These are phyloP conservation scores for Botrytis cinerea DNA, from an alignment of 2,329 filamentous ascomycete species.

Conservation along the genomic window DNA sequence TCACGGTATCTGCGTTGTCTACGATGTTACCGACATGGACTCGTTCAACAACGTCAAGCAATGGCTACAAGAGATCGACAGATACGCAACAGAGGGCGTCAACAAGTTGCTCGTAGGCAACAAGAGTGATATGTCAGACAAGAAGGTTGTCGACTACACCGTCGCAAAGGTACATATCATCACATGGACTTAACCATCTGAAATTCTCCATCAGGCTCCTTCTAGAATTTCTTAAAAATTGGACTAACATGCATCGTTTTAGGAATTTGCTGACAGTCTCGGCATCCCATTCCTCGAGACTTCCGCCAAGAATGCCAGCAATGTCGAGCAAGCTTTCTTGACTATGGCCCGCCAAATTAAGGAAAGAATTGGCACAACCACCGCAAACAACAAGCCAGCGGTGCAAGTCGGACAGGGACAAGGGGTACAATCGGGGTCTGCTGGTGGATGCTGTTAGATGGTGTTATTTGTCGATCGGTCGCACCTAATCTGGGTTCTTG, in stretches of 20 bases:
- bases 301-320: conserved; percentile 98
- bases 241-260: conserved; percentile 31
- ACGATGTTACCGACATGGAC: conserved; percentile 99
- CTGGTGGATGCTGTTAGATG: conserved; percentile 85
- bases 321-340: conserved; percentile 99
- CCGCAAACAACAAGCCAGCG: conserved; percentile 95
- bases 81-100: conserved; percentile 97
- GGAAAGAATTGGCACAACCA: conserved; percentile 97
- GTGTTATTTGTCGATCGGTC: conserved; percentile 18
- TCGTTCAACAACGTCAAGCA: conserved; percentile 99
- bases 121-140: conserved; percentile 99
- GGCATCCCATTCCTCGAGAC: conserved; percentile 99
- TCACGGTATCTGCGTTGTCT: conserved; percentile 99
- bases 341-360: conserved; percentile 99
- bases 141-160: conserved; percentile 99
- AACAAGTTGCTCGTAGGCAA: conserved; percentile 99
- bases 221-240: not conserved
- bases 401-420: conserved; percentile 95
- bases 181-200: conserved; percentile 37
- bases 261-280: conserved; percentile 99
- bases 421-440: conserved; percentile 85
- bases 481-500: conserved; percentile 24
- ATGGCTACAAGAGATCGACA: conserved; percentile 99
- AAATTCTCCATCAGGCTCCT: conserved; percentile 21
- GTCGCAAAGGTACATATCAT: conserved; percentile 82